A percentile compares a stretch with the other conserved stretches of the same genome.
phyloP scores from a whole-genome alignment of 2,329 filamentous ascomycete species.

The Monosporascus ibericus region DNA sequence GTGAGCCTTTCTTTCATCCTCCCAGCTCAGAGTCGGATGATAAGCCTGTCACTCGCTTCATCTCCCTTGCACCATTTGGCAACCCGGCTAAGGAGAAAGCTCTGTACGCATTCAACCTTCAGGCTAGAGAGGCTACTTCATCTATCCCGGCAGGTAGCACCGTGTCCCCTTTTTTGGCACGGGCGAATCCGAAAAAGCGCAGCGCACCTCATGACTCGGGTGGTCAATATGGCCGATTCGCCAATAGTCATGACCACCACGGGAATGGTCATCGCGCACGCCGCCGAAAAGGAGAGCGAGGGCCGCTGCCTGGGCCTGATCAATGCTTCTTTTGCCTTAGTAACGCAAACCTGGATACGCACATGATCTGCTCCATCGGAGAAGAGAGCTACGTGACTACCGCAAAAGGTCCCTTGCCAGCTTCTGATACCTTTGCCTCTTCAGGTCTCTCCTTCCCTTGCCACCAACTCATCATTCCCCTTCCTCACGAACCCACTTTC shows the following conservation, averaged over 20 bases:
- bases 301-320: slow-evolving; percentile 62
- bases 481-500: slow-evolving; percentile 74
- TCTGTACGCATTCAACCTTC: slow-evolving; percentile 72
- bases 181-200: slow-evolving; percentile 50
- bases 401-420: slow-evolving; percentile 83
- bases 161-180: slow-evolving; percentile 60
- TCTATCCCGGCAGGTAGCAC: slow-evolving; percentile 67
- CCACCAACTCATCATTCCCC: slow-evolving; percentile 87
- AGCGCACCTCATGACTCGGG: slow-evolving; percentile 33
- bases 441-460: slow-evolving; percentile 68
- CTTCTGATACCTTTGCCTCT: slow-evolving; percentile 57
- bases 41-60: slow-evolving; percentile 73
- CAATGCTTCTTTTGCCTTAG: slow-evolving; percentile 95
- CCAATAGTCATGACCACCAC: slow-evolving; percentile 38
- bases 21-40: slow-evolving; percentile 37
- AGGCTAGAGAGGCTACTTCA: slow-evolving; percentile 53
- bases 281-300: slow-evolving; percentile 35
- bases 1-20: slow-evolving; percentile 83
- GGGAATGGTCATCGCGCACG: slow-evolving; percentile 40
- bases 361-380: slow-evolving; percentile 86
- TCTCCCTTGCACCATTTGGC: slow-evolving; percentile 75
- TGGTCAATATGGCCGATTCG: slow-evolving; percentile 48
- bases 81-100: slow-evolving; percentile 74
- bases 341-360: slow-evolving; percentile 74
- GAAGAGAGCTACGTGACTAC: slow-evolving; percentile 84